Evolutionary conservation across 495 filamentous ascomycete species (phyloP).

Genomic region (Neurospora sp.): DNA sequence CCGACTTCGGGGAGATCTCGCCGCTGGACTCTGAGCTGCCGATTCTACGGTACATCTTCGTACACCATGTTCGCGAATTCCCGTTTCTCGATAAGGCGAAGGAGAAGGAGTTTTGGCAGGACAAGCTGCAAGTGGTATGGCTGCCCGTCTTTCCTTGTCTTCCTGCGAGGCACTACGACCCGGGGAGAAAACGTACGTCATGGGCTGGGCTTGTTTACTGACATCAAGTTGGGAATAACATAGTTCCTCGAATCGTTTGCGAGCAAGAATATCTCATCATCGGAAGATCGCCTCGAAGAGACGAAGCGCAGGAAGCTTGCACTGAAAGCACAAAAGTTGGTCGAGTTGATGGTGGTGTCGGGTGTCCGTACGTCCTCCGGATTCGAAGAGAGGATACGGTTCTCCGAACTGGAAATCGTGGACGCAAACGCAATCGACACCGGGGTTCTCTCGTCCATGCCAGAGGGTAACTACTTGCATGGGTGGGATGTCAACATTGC

Average conservation of each 20-base stretch:
- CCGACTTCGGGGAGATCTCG: slow-evolving; percentile 81
- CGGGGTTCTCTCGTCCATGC: slow-evolving; percentile 72
- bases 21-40: slow-evolving; percentile 92
- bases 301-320: slow-evolving; percentile 92
- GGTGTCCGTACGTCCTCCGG: slow-evolving; percentile 92
- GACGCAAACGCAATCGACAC: slow-evolving; percentile 86
- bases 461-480: slow-evolving; percentile 83
- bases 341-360: slow-evolving; percentile 99
- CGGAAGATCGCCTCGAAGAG: slow-evolving; percentile 89
- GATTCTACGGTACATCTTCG: slow-evolving; percentile 92
- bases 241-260: slow-evolving; percentile 97
- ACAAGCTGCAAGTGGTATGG: slow-evolving; percentile 86
- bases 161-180: neutral
- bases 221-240: neutral
- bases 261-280: slow-evolving; percentile 94
- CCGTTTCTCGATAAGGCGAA: slow-evolving; percentile 91
- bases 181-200: neutral
- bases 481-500: slow-evolving; percentile 97
- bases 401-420: slow-evolving; percentile 92
- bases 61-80: slow-evolving; percentile 95
- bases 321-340: slow-evolving; percentile 83
- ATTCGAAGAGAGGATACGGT: slow-evolving; percentile 92
- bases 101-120: slow-evolving; percentile 99
- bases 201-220: neutral
- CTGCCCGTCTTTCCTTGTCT: slow-evolving; percentile 8